Evolutionary conservation across 2,329 filamentous ascomycete genomes (phyloP).

Genomic region (Xylaria sp.): DNA sequence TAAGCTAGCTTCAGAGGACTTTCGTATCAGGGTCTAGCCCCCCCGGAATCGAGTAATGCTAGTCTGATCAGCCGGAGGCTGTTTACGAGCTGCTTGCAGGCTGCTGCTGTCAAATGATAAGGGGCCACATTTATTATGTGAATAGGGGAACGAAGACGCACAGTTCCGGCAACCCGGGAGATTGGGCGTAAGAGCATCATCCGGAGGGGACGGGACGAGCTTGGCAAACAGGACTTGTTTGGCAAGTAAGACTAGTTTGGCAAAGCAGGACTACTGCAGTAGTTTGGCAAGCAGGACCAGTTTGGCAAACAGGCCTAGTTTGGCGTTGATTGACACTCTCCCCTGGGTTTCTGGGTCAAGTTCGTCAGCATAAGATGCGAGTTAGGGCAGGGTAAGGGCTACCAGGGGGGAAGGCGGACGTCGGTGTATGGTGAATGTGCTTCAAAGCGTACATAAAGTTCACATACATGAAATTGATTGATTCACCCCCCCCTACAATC

Average conservation of each 20-base stretch:
- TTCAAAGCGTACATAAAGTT: slow-evolving; percentile 4
- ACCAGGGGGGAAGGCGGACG: not conserved
- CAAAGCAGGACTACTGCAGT: not conserved
- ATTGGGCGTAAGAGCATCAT: not conserved
- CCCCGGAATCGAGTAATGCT: not conserved
- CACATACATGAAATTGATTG: slow-evolving; percentile 1
- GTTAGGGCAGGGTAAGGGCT: slow-evolving; percentile 1
- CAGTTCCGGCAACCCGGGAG: slow-evolving; percentile 2
- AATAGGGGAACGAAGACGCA: not conserved
- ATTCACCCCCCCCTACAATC: not conserved
- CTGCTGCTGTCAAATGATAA: not conserved
- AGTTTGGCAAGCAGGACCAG: not conserved
- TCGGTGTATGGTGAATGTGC: not conserved
- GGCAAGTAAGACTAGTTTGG: not conserved
- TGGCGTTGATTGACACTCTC: too few relatives aligned
- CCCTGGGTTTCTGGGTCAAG: not conserved
- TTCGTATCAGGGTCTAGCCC: not conserved
- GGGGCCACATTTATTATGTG: not conserved
- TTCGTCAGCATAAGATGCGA: not conserved
- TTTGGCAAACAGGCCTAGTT: not conserved
- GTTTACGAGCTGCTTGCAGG: not conserved
- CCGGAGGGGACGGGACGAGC: not conserved
- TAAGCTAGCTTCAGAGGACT: not conserved
- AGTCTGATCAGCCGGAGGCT: not conserved
- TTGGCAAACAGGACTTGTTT: not conserved